Percentiles rank a stretch among this genome's conserved stretches.
These are phyloP conservation scores for Nemania serpens DNA, from an alignment of 2,329 filamentous ascomycete species.

Conservation along the genomic window DNA sequence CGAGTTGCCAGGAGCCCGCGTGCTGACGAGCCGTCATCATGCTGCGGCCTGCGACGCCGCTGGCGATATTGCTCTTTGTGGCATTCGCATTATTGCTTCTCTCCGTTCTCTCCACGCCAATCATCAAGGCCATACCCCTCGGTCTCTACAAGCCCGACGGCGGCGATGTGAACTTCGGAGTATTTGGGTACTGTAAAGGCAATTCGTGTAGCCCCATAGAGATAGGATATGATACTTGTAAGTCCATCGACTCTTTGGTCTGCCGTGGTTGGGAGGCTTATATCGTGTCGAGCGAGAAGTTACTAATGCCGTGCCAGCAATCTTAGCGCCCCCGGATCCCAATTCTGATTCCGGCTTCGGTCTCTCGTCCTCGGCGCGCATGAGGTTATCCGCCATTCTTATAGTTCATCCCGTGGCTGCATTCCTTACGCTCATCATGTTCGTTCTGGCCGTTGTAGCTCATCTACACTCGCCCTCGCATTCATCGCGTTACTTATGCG, in stretches of 20 bases:
- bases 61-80: slow-evolving; percentile 81
- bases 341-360: slow-evolving; percentile 42
- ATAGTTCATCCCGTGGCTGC: slow-evolving; percentile 93
- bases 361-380: slow-evolving; percentile 56
- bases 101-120: slow-evolving; percentile 86
- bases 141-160: slow-evolving; percentile 75
- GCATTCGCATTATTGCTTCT: slow-evolving; percentile 86
- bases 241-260: not conserved
- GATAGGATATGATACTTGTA: slow-evolving; percentile 87
- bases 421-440: slow-evolving; percentile 81
- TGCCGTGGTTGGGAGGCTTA: not conserved
- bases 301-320: slow-evolving; percentile 31
- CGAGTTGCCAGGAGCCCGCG: slow-evolving; percentile 39
- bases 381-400: slow-evolving; percentile 81
- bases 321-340: slow-evolving; percentile 20
- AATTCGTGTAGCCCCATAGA: slow-evolving; percentile 71
- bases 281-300: not conserved
- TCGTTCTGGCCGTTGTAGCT: slow-evolving; percentile 76
- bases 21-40: slow-evolving; percentile 58
- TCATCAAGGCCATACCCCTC: slow-evolving; percentile 83
- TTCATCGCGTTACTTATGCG: slow-evolving; percentile 84
- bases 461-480: slow-evolving; percentile 89
- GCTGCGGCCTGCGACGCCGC: slow-evolving; percentile 89
- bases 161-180: slow-evolving; percentile 88
- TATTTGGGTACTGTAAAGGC: slow-evolving; percentile 84